Conservation (phyloP, 192 early-diverging fungal species). For the Umbelopsis sp. region DNA sequence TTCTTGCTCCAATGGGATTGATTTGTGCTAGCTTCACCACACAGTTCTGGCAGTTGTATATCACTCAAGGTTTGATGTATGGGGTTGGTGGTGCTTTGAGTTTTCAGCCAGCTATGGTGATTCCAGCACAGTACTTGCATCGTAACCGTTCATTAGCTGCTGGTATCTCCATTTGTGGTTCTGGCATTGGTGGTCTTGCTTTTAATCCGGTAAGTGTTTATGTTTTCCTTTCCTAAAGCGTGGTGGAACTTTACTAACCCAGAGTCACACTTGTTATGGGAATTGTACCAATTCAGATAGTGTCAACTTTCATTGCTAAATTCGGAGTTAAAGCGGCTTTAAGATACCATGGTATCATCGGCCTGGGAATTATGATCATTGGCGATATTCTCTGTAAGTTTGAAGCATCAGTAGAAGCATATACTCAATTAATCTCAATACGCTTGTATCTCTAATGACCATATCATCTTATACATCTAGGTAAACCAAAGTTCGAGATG, state of each 20-base stretch:
- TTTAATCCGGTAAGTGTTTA: conserved; percentile 47
- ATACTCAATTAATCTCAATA: not conserved
- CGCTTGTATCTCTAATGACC: not conserved
- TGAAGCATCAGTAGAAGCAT: not conserved
- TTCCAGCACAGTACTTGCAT: conserved; percentile 68
- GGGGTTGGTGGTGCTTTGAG: conserved; percentile 59
- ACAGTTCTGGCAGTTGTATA: conserved; percentile 66
- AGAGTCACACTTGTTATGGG: not conserved
- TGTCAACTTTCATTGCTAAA: conserved; percentile 21
- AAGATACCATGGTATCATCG: conserved; percentile 31
- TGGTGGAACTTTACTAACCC: not conserved
- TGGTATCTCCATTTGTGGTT: conserved; percentile 65
- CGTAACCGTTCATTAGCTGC: conserved; percentile 59
- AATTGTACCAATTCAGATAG: not conserved
- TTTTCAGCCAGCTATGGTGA: conserved; percentile 57
- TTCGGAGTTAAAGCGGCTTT: conserved; percentile 31
- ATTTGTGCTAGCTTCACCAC: conserved; percentile 62
- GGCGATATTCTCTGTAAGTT: not conserved
- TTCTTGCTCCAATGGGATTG: conserved; percentile 53
- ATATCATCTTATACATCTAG: not conserved
- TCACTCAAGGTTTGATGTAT: conserved; percentile 65
- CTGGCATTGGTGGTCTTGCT: conserved; percentile 65
- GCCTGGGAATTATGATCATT: not conserved
- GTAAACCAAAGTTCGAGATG: not conserved
- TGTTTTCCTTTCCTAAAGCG: not conserved